Evolutionary conservation across 441 rosid species (phyloP).

Genomic region (Brassica balearica): DNA sequence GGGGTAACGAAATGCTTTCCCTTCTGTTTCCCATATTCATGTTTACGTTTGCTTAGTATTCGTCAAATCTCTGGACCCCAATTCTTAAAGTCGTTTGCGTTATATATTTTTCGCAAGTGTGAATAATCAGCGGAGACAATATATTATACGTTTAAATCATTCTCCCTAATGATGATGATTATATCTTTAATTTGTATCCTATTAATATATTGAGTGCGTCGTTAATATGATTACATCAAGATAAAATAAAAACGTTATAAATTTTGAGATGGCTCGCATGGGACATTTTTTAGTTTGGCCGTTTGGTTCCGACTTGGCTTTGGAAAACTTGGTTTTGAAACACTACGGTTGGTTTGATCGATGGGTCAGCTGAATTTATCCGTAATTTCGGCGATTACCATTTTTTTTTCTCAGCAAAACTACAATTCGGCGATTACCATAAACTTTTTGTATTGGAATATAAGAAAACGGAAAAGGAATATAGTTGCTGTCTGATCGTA

Average conservation of each 20-base stretch:
- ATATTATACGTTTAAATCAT: not conserved
- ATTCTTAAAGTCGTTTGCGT: slow-evolving; percentile 5
- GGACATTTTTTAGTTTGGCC: not conserved
- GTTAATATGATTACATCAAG: slow-evolving; percentile 2
- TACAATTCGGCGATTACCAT: no score
- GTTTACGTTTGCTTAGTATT: slow-evolving; percentile 27
- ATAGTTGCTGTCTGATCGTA: slow-evolving; percentile 31
- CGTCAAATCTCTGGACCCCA: slow-evolving; percentile 28
- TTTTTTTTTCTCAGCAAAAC: no score
- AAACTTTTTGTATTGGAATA: not conserved
- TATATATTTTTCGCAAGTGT: not conserved
- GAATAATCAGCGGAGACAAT: slow-evolving; percentile 20
- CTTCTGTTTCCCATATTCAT: slow-evolving; percentile 35
- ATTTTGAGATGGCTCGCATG: not conserved
- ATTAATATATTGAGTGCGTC: not conserved
- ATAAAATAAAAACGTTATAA: not conserved
- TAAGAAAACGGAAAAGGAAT: slow-evolving; percentile 17
- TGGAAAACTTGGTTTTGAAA: not conserved
- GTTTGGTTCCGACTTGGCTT: not conserved
- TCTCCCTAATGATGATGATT: not conserved
- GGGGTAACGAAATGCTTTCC: slow-evolving; percentile 23
- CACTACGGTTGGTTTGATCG: not conserved
- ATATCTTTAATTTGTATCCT: not conserved
- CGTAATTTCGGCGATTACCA: not conserved
- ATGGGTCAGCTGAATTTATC: not conserved